Base-by-base conservation (phyloP, 1,139 yeast species). In the Saccharomycopsis hybrid region DNA sequence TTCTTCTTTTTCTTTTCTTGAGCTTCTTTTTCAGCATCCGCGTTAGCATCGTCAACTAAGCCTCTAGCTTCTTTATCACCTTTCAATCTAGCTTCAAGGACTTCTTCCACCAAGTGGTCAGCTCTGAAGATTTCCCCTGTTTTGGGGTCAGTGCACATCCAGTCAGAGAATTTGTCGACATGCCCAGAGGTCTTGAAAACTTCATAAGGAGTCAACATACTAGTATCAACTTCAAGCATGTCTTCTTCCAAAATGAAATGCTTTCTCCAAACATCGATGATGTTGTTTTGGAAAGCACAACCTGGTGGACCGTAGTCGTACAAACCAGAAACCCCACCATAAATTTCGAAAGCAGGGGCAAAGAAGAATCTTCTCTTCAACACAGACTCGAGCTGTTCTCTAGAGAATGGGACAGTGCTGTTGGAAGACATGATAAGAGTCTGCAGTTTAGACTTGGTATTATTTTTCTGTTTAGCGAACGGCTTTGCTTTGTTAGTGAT, bases 291-390 rank as follows among this genome's bases (percentile, higher is more conserved):
- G 69, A 94, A 80, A 11, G 98, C 95, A 73, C 97, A 90, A 55
- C 98, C 98, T 67, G 98, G 97, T 56, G 99, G 99, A 71, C 99
- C 99, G 65, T 89, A 94, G 68, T 94, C 99, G 68, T 88, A 94
- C 54, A 94, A 76, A 58, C 99, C 99, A 49, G 97, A 87, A 47
- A 94, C 97, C 67, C 98, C 98, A 59, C 98, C 98, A 66, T 94
- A 94, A 57, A 92, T 81, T 65, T 94, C 98, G 64, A 94, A 94
- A 43, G 97, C 83, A 57, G 98, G 98, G 38, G 97, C 97, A 65
- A 80, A 92, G 71, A 94, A 94, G 74, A 94, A 94, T 67, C 99
- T 80, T 70, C 97, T 84, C 69, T 90, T 92, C 61, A 94, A 75
- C 51, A 90, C 86, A 66, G 86, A 85, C 68, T 94, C 99, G 62